A percentile compares a stretch with the other conserved stretches of the same genome.
Evolutionary conservation across 768 basidiomycete species (phyloP).

Genomic region (Asterophora lycoperdoides): DNA sequence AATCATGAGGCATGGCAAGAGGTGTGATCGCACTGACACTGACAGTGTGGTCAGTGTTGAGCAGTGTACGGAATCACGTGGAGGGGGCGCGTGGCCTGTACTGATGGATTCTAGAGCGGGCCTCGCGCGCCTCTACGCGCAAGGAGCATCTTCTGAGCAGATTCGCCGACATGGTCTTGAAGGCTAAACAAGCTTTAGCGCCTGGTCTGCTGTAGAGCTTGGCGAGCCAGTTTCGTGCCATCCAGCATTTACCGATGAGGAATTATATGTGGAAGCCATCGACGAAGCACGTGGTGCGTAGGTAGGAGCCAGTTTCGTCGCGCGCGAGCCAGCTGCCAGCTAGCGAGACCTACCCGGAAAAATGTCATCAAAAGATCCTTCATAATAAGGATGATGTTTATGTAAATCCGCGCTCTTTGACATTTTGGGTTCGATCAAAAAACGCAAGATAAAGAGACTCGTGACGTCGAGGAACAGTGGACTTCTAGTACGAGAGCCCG

Average conservation of each 20-base stretch:
- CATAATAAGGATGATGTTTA: background rate
- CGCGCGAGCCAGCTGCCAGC: background rate
- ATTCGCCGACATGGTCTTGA: background rate
- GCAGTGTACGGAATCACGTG: slow-evolving; percentile 34
- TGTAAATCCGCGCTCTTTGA: slow-evolving; percentile 2
- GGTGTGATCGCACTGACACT: slow-evolving; percentile 19
- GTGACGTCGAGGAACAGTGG: background rate
- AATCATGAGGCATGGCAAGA: background rate
- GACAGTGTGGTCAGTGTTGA: slow-evolving; percentile 39
- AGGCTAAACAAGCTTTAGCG: too few species aligned
- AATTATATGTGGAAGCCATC: background rate
- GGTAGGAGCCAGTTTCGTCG: too few species aligned
- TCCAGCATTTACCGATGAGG: background rate
- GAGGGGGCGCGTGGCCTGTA: background rate
- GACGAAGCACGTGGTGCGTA: too few species aligned
- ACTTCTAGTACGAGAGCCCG: background rate
- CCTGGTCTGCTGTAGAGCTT: too few species aligned
- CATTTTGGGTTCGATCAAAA: background rate
- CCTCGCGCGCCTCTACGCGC: background rate
- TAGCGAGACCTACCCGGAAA: too few species aligned
- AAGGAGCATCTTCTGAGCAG: background rate
- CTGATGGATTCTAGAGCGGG: background rate
- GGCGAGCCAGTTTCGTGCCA: too few species aligned
- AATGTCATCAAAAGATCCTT: background rate
- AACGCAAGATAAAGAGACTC: background rate